phyloP scores from a whole-genome alignment of 805 yeast species.

The Myxozyma nipponensis region DNA sequence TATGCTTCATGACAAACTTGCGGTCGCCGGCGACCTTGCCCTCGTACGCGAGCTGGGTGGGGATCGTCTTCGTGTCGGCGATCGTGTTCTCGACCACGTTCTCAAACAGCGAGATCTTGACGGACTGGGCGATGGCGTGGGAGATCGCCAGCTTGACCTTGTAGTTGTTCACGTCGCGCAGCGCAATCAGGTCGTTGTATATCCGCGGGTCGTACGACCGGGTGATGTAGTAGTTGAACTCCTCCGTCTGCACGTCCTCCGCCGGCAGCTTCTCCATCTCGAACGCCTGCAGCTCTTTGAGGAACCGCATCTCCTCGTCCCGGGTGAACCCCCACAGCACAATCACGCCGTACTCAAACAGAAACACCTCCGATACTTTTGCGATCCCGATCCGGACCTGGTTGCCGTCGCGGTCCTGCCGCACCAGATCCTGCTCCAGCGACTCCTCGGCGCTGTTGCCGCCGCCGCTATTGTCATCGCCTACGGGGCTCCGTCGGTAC shows the following conservation, averaged over 20 bases:
- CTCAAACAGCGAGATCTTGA: constrained; percentile 90
- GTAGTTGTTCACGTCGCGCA: constrained; percentile 84
- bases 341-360: constrained; percentile 95
- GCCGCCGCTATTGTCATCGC: background rate
- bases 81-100: constrained; percentile 95
- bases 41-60: constrained; percentile 88
- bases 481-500: constrained; percentile 25
- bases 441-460: background rate
- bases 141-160: constrained; percentile 91
- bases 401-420: constrained; percentile 92
- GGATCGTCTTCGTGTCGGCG: constrained; percentile 95
- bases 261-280: constrained; percentile 84
- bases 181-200: constrained; percentile 90
- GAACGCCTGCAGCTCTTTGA: constrained; percentile 81
- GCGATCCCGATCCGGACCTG: constrained; percentile 82
- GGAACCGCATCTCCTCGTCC: constrained; percentile 75
- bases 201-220: constrained; percentile 93
- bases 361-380: constrained; percentile 66
- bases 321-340: constrained; percentile 93
- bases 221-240: constrained; percentile 91
- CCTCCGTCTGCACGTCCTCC: constrained; percentile 92
- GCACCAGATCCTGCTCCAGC: constrained; percentile 41
- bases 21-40: constrained; percentile 95
- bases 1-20: constrained; percentile 93
- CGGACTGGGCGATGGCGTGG: constrained; percentile 94